A percentile compares a stretch with the other conserved stretches of the same genome.
Evolutionary conservation across 441 rosid species (phyloP).

Genomic region (Bruguiera hainesii): DNA sequence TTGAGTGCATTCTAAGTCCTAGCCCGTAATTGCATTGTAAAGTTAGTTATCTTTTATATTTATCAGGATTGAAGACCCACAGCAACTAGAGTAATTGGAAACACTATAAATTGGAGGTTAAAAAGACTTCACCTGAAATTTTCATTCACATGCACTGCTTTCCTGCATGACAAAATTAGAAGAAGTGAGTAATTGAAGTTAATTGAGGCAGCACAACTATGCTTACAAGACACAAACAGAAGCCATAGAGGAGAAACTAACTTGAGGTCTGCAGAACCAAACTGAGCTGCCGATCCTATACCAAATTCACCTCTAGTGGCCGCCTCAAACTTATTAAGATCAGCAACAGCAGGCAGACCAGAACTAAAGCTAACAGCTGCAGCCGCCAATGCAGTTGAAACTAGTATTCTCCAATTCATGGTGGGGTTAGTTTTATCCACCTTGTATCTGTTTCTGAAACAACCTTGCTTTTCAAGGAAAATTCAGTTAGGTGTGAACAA

Average conservation of each 20-base stretch:
- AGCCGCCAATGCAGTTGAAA: constrained; percentile 70
- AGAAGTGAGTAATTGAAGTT: background rate
- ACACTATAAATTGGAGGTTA: background rate
- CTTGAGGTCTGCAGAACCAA: constrained; percentile 87
- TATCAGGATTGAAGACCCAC: no score
- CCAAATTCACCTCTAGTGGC: constrained; percentile 85
- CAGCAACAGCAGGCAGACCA: constrained; percentile 60
- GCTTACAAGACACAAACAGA: background rate
- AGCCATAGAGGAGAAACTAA: constrained; percentile 16
- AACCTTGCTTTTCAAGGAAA: constrained; percentile 53
- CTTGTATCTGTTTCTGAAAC: constrained; percentile 19
- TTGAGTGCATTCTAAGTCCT: no score
- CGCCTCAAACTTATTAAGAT: constrained; percentile 81
- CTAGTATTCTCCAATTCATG: constrained; percentile 47
- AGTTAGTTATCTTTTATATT: no score
- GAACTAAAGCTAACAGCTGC: constrained; percentile 52
- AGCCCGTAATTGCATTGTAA: no score
- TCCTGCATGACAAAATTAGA: constrained; percentile 46
- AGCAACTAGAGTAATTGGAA: background rate
- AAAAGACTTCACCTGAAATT: constrained; percentile 58
- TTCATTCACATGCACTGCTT: constrained; percentile 77
- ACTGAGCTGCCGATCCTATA: constrained; percentile 88
- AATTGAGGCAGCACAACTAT: constrained; percentile 6
- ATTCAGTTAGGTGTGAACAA: constrained; percentile 23
- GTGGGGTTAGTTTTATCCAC: constrained; percentile 24